Base-by-base conservation (phyloP, 1,139 yeast species). In the Saccharomyces uvarum region DNA sequence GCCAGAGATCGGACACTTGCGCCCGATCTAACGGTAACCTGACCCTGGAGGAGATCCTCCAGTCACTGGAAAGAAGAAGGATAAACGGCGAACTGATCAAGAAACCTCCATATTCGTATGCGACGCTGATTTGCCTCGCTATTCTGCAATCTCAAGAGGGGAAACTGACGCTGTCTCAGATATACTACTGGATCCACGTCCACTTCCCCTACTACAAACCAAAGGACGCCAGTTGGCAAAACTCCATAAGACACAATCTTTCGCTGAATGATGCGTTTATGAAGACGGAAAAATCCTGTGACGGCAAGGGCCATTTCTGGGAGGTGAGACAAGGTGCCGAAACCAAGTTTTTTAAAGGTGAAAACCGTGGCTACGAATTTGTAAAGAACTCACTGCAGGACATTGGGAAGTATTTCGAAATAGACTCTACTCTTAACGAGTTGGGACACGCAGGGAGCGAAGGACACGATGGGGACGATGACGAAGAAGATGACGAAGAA, bases 231-330 rank as follows among this genome's bases (percentile, higher is more conserved):
- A 97, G 98, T 29, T 88, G 97, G 97, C 96, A 88, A 68, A 88
- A 88, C 70, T 87, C 95, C 29, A 88, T 88, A 60, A 84, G 96
- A 57, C 96, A 88, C 70, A 88, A 89, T 62, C 74, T 89, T 54
- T 86, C 95, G 27, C 75, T 89, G 61, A 89, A 88, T 72, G 89
- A 88, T 68, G 96, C 96, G 1, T 89, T 89, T 64, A 79, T 86
- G 54, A 93, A 93, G 72, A 89, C 95, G 42, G 96, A 88, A 61
- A 86, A 93, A 68, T 91, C 97, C 14, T 86, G 88, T 63, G 96
- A 88, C 70, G 98, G 98, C 5, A 93, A 93, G 73, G 99, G 99
- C 33, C 96, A 91, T 73, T 93, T 86, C 71, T 95, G 99, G 99
- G 83, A 88, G 63, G 88, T 93, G 54, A 90, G 86, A 59, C 76